Evolutionary conservation across 768 basidiomycete species (phyloP).

Genomic region (Macrolepiota fuliginosa): DNA sequence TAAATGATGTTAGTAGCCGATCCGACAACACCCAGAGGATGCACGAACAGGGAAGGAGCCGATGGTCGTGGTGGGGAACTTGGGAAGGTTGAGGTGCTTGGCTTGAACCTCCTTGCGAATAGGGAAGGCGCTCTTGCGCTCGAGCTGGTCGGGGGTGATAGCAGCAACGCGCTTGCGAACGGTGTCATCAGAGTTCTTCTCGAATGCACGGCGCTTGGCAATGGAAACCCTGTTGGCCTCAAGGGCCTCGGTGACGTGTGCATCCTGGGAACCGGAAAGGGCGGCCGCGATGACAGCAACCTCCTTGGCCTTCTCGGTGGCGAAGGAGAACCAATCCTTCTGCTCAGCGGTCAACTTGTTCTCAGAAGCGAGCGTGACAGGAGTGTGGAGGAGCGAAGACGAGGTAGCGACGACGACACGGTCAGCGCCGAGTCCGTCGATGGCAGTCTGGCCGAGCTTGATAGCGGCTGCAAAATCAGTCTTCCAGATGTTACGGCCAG

Average conservation of each 20-base stretch:
- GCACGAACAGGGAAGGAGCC: slow-evolving; percentile 91
- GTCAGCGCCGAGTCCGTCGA: slow-evolving; percentile 77
- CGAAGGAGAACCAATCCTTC: slow-evolving; percentile 99
- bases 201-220: slow-evolving; percentile 91
- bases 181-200: slow-evolving; percentile 87
- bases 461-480: slow-evolving; percentile 84
- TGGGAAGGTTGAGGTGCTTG: slow-evolving; percentile 86
- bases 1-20: slow-evolving; percentile 14
- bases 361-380: slow-evolving; percentile 92
- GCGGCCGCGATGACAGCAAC: slow-evolving; percentile 84
- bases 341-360: slow-evolving; percentile 85
- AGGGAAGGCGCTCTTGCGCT: slow-evolving; percentile 88
- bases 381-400: slow-evolving; percentile 97
- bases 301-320: slow-evolving; percentile 92
- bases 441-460: slow-evolving; percentile 79
- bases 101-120: slow-evolving; percentile 86
- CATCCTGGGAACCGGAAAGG: slow-evolving; percentile 82
- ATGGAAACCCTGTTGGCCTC: slow-evolving; percentile 92
- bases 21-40: not conserved
- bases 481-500: slow-evolving; percentile 99
- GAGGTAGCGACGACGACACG: slow-evolving; percentile 95
- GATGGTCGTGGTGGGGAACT: slow-evolving; percentile 98
- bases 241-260: slow-evolving; percentile 65
- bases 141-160: slow-evolving; percentile 81
- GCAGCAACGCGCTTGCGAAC: slow-evolving; percentile 94